These are phyloP conservation scores for Sclerotinia spermophila DNA, from an alignment of 2,329 filamentous ascomycete species.

Conservation along the genomic window DNA sequence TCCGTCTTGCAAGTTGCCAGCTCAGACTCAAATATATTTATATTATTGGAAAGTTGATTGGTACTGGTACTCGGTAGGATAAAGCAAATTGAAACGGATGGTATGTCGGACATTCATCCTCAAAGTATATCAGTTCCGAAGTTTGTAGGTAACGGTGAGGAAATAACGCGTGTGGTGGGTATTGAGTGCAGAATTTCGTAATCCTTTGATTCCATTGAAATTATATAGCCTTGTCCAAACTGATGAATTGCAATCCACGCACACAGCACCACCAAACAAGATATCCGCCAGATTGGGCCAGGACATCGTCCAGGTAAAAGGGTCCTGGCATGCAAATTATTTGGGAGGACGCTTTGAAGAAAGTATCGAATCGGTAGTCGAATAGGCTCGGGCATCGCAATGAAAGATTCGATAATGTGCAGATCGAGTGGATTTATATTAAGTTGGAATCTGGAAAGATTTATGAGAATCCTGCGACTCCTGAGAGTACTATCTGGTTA, in stretches of 20 bases:
- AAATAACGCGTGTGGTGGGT: background rate
- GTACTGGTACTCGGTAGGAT: background rate
- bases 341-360: background rate
- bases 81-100: background rate
- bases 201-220: background rate
- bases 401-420: background rate
- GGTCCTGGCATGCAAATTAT: background rate
- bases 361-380: background rate
- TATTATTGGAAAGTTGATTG: background rate
- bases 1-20: background rate
- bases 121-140: background rate
- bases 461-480: background rate
- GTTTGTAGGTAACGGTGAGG: background rate
- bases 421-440: background rate
- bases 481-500: background rate
- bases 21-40: background rate
- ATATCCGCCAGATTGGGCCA: background rate
- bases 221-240: background rate
- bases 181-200: background rate
- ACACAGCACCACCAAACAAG: background rate
- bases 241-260: background rate
- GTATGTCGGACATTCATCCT: background rate
- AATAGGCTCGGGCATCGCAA: background rate
- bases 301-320: background rate
- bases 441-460: background rate